phyloP scores from a whole-genome alignment of 352 stramenopile species.

The Globisporangium nagaii region DNA sequence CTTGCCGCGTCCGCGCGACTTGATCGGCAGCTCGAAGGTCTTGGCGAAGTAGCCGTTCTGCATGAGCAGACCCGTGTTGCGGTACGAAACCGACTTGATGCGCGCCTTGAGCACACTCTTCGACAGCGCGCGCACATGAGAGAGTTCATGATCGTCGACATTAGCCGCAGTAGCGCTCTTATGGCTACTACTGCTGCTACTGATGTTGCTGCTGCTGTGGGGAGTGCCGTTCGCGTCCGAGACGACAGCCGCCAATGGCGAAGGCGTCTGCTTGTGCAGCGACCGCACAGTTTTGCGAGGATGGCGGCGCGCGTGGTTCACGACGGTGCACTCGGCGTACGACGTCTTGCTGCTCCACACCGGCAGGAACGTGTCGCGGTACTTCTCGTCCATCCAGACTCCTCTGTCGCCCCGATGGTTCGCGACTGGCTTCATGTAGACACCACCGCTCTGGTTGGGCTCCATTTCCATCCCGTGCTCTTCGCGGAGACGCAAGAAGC shows the following conservation, averaged over 20 bases:
- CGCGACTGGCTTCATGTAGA: too few species aligned
- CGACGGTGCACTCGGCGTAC: constrained; percentile 49
- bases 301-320: constrained; percentile 14
- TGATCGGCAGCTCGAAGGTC: constrained; percentile 22
- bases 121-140: background rate
- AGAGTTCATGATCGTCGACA: too few species aligned
- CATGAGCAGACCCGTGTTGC: constrained; percentile 47
- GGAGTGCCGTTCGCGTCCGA: constrained; percentile 15
- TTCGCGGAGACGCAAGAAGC: constrained; percentile 48
- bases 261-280: constrained; percentile 43
- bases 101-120: constrained; percentile 20
- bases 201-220: constrained; percentile 7
- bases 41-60: constrained; percentile 41
- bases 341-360: constrained; percentile 60
- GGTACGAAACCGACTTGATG: constrained; percentile 34
- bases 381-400: constrained; percentile 42
- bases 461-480: constrained; percentile 40
- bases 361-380: constrained; percentile 54
- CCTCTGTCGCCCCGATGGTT: background rate
- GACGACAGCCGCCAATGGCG: constrained; percentile 33
- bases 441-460: background rate
- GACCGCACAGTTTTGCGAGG: constrained; percentile 31
- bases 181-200: constrained; percentile 6
- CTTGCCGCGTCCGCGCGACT: constrained; percentile 5
- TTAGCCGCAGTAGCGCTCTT: background rate